Conservation (phyloP, 1,284 basidiomycete genomes). For the Pholiota adiposa region DNA sequence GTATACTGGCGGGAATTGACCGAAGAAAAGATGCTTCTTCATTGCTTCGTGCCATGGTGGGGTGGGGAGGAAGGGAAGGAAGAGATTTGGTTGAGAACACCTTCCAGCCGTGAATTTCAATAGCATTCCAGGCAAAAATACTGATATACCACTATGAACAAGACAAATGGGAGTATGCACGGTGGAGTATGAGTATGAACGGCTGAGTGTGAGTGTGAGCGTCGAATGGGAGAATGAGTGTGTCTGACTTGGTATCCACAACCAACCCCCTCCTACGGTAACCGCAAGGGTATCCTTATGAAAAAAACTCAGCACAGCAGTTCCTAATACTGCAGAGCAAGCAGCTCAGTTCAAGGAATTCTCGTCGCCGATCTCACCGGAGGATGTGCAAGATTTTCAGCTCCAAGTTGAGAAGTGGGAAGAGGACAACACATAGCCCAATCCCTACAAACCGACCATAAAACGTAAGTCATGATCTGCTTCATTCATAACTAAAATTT, state of each 20-base stretch:
- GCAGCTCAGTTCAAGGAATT: slow-evolving; percentile 21
- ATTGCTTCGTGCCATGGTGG: background rate
- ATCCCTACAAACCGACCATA: slow-evolving; percentile 7
- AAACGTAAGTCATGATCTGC: slow-evolving; percentile 1
- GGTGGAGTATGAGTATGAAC: too few species aligned
- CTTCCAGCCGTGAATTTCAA: too few species aligned
- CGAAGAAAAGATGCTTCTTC: slow-evolving; percentile 2
- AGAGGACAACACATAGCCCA: background rate
- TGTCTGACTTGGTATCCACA: too few species aligned
- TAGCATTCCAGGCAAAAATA: too few species aligned
- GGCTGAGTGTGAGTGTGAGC: too few species aligned
- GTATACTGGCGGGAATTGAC: background rate
- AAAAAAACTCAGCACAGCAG: slow-evolving; percentile 15
- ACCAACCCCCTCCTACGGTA: too few species aligned
- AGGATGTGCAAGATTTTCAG: slow-evolving; percentile 18
- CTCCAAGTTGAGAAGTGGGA: slow-evolving; percentile 21
- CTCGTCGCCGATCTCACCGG: slow-evolving; percentile 6
- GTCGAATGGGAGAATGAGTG: too few species aligned
- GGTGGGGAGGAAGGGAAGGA: too few species aligned
- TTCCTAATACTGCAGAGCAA: slow-evolving; percentile 16
- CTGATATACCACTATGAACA: too few species aligned
- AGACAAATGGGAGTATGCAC: too few species aligned
- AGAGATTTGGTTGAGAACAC: too few species aligned
- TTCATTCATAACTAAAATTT: too few species aligned
- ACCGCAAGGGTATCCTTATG: slow-evolving; percentile 9